phyloP scores from a whole-genome alignment of 331 rosid species.

The Acacia concinna region DNA sequence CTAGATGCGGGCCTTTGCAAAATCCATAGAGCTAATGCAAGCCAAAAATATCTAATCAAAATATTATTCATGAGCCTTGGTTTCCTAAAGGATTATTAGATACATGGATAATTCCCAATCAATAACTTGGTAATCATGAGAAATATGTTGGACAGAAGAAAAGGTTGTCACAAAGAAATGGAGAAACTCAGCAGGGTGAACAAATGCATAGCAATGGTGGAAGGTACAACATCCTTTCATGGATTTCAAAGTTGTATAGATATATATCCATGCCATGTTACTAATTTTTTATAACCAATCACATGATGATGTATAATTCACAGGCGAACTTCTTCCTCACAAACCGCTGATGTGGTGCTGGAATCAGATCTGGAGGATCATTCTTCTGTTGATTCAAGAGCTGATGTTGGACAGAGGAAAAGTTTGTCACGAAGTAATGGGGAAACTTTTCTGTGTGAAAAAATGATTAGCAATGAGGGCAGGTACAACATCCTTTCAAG shows the following conservation, averaged over 20 bases:
- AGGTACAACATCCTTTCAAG: neutral
- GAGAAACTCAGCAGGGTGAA: conserved; percentile 54
- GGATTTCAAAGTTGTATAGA: neutral
- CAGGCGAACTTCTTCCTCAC: neutral
- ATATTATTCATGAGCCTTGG: neutral
- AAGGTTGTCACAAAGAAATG: conserved; percentile 52
- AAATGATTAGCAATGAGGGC: neutral
- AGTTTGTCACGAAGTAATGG: neutral
- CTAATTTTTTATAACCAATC: conserved; percentile 30
- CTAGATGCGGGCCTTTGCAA: neutral
- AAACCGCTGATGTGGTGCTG: neutral
- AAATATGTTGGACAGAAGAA: conserved; percentile 72
- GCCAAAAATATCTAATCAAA: neutral
- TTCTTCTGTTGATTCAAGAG: neutral
- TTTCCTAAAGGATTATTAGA: neutral
- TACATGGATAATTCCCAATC: conserved; percentile 1
- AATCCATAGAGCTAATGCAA: neutral
- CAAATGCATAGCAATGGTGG: conserved; percentile 55
- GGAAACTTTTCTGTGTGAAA: neutral
- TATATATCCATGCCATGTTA: conserved; percentile 12
- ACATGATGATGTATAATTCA: conserved; percentile 29
- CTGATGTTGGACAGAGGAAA: neutral
- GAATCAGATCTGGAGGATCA: neutral
- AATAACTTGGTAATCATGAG: conserved; percentile 29
- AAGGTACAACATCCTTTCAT: conserved; percentile 52